Evolutionary conservation across 1,284 basidiomycete genomes (phyloP).

Genomic region (Cutaneotrichosporon cutaneum): DNA sequence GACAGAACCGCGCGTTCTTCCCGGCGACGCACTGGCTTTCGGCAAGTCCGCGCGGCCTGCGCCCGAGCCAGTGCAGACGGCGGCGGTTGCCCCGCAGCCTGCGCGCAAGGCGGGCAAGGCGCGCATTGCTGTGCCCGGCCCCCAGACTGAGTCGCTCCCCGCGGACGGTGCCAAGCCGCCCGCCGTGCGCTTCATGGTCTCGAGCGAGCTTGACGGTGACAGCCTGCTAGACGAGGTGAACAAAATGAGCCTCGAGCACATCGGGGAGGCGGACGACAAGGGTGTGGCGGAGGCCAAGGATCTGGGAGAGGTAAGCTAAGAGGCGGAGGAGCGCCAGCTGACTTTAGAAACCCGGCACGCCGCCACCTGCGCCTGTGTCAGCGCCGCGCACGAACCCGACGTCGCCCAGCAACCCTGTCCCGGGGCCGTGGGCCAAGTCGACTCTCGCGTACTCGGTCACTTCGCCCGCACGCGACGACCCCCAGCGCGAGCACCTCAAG

Average conservation of each 20-base stretch:
- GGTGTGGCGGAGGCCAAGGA: slow-evolving; percentile 19
- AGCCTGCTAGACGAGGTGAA: slow-evolving; percentile 52
- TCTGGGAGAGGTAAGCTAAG: slow-evolving; percentile 29
- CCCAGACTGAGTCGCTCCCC: neutral
- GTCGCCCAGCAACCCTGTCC: slow-evolving; percentile 17
- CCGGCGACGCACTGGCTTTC: neutral
- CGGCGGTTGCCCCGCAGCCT: neutral
- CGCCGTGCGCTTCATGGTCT: slow-evolving; percentile 49
- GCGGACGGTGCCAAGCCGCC: slow-evolving; percentile 12
- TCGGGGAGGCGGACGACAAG: slow-evolving; percentile 39
- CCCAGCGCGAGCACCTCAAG: slow-evolving; percentile 43
- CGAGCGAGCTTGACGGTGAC: slow-evolving; percentile 52
- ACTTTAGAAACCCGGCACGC: slow-evolving; percentile 36
- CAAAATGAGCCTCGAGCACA: slow-evolving; percentile 51
- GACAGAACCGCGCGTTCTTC: neutral
- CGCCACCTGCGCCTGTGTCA: slow-evolving; percentile 25
- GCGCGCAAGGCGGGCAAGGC: slow-evolving; percentile 4
- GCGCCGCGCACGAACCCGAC: slow-evolving; percentile 24
- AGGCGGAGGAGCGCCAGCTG: neutral
- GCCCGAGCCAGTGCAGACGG: slow-evolving; percentile 5
- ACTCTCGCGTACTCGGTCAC: slow-evolving; percentile 30
- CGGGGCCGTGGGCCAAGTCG: slow-evolving; percentile 36
- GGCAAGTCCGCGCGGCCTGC: neutral
- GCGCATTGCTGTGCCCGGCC: neutral
- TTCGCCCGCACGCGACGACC: slow-evolving; percentile 29